These are phyloP conservation scores for Geotrichum fermentans DNA, from an alignment of 1,139 yeast species.

Conservation along the genomic window DNA sequence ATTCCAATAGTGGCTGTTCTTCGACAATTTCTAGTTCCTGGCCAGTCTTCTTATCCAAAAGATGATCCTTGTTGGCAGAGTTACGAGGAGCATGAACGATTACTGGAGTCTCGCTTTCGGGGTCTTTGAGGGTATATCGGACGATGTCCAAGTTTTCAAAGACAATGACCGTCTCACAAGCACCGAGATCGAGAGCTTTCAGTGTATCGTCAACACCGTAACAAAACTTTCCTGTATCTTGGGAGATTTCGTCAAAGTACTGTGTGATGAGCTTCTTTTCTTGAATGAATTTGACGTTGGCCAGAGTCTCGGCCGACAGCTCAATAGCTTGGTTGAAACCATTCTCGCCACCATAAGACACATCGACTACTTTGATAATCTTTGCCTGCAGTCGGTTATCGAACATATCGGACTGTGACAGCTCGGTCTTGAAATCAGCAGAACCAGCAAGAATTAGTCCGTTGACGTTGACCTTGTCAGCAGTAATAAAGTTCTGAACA, in stretches of 20 bases:
- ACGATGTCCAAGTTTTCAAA: conserved; percentile 83
- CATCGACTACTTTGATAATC: conserved; percentile 88
- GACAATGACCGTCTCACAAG: conserved; percentile 87
- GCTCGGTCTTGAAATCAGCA: conserved; percentile 95
- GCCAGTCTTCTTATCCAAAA: conserved; percentile 79
- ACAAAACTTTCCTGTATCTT: conserved; percentile 94
- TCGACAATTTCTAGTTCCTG: conserved; percentile 79
- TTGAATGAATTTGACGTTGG: conserved; percentile 95
- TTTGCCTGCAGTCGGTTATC: conserved; percentile 84
- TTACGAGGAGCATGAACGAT: conserved; percentile 70
- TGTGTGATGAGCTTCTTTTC: conserved; percentile 90
- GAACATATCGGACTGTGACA: conserved; percentile 86
- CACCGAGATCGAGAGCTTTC: conserved; percentile 93
- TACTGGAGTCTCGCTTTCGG: conserved; percentile 67
- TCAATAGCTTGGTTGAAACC: conserved; percentile 99
- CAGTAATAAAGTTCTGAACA: conserved; percentile 89
- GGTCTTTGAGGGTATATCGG: conserved; percentile 78
- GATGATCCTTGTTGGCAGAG: conserved; percentile 53
- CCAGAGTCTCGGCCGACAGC: conserved; percentile 89
- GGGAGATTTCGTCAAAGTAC: conserved; percentile 94
- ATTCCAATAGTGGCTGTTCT: conserved; percentile 83
- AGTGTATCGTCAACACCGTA: conserved; percentile 95
- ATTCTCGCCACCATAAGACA: conserved; percentile 97
- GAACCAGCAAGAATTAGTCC: conserved; percentile 97
- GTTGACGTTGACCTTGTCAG: conserved; percentile 87